Evolutionary conservation across 2,329 filamentous ascomycete species (phyloP), one percentile per base, ranked within the genome.

Genomic region (Arthrobotrys sinensis): DNA sequence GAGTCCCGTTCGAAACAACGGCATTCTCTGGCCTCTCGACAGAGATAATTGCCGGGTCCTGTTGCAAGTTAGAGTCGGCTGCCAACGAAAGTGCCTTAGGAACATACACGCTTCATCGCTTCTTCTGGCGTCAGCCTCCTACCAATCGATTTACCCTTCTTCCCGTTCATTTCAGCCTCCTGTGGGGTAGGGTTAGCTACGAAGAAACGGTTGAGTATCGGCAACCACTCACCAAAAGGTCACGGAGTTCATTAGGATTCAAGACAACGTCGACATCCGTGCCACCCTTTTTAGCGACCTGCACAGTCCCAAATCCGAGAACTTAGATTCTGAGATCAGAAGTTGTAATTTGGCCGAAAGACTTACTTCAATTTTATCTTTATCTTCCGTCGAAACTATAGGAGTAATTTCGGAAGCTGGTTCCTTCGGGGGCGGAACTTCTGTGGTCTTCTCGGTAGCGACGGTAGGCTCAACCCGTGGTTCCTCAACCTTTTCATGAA

Each of bases 11-110:
- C 12, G 75, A 78, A 4, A 57, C n/a, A 12, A 57, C 28, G 14
- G 60, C 53, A 36, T 24, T 48, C n/a, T 48, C 75, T 46, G 60
- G 53, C 53, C 75, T 67, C 34, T 69, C 75, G 34, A 78, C 53
- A 45, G 62, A 78, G 32, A 68, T 12, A 40, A 78, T 78, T 36
- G 75, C 75, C 12, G 75, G 62, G 38, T 78, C 75, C 75, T 78
- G 46, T 52, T 6, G 14, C 4, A 21, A 28, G 36, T 72, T 36
- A 72, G 68, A 12, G 2, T 5, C 16, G 40, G 16, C 11, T 4
- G 8, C 14, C 28, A 63, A 16, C 1, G 10, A 24, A 24, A 12
- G 16, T 19, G 2, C 28, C 3, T 43, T 16, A 16, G 14, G 28
- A 19, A 72, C 75, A 36, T 68, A 78, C 75, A 28, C 50, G 57